A percentile compares a stretch with the other conserved stretches of the same genome.
Conservation (phyloP, 1,139 yeast genomes). For the Sugiyamaella pinicola region DNA sequence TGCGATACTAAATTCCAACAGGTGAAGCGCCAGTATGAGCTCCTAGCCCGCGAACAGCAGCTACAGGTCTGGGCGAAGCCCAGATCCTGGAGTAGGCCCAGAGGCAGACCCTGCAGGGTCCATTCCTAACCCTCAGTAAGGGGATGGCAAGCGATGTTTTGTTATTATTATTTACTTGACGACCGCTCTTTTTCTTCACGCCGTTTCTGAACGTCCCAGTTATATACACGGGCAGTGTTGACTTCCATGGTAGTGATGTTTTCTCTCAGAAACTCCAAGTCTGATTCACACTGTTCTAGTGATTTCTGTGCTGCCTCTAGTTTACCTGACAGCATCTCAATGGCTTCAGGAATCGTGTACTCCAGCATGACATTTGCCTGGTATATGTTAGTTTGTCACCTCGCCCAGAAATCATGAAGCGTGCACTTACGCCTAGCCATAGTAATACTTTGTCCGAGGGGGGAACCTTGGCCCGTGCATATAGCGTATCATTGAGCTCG, state of each 20-base stretch:
- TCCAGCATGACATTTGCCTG: slow-evolving; percentile 94
- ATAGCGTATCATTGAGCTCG: slow-evolving; percentile 90
- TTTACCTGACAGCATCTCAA: slow-evolving; percentile 63
- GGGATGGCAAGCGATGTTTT: not conserved
- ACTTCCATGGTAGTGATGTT: slow-evolving; percentile 98
- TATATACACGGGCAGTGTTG: slow-evolving; percentile 90
- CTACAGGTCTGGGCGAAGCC: slow-evolving; percentile 1
- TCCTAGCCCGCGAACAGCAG: not conserved
- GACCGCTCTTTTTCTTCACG: slow-evolving; percentile 43
- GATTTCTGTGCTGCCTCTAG: slow-evolving; percentile 64
- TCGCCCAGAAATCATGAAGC: not conserved
- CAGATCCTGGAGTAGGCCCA: not conserved
- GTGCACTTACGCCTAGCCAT: slow-evolving; percentile 71
- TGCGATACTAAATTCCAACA: not conserved
- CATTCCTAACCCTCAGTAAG: not conserved
- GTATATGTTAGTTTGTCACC: not conserved
- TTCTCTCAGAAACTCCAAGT: slow-evolving; percentile 83
- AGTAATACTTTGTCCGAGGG: slow-evolving; percentile 69
- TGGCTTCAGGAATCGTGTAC: slow-evolving; percentile 87
- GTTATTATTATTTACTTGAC: not conserved
- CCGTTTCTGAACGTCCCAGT: slow-evolving; percentile 93
- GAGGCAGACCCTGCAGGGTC: slow-evolving; percentile 1
- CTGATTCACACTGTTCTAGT: slow-evolving; percentile 68
- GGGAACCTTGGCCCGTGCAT: slow-evolving; percentile 73
- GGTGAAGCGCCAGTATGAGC: not conserved